Evolutionary conservation across 2,329 filamentous ascomycete genomes (phyloP).

Genomic region (Sphaerulina vaccinii): DNA sequence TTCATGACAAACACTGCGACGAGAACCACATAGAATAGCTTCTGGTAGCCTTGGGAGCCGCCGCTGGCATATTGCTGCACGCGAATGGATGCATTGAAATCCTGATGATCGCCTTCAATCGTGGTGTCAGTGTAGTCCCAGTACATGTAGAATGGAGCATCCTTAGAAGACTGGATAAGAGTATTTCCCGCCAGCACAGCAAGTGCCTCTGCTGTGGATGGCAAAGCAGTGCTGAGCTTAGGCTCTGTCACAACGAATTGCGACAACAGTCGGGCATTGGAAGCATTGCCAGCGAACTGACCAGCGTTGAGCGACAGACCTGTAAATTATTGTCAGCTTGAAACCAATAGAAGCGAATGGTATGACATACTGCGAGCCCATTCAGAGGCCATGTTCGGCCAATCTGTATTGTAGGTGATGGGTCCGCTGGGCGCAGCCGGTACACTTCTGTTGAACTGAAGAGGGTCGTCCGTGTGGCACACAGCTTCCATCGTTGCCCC

Average conservation of each 20-base stretch:
- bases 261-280: slow-evolving; percentile 46
- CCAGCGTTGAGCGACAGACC: slow-evolving; percentile 46
- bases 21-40: slow-evolving; percentile 66
- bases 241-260: slow-evolving; percentile 42
- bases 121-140: slow-evolving; percentile 40
- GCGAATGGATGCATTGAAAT: slow-evolving; percentile 63
- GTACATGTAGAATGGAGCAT: slow-evolving; percentile 58
- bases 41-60: slow-evolving; percentile 60
- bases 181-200: slow-evolving; percentile 69
- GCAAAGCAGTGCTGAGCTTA: slow-evolving; percentile 51
- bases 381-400: slow-evolving; percentile 45
- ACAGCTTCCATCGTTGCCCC: slow-evolving; percentile 61
- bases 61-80: slow-evolving; percentile 71
- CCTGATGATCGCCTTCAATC: slow-evolving; percentile 47
- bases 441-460: slow-evolving; percentile 56
- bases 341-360: not conserved
- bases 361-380: slow-evolving; percentile 41
- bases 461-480: slow-evolving; percentile 59
- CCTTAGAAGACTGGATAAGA: slow-evolving; percentile 58
- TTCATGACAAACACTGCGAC: slow-evolving; percentile 66
- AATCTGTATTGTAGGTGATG: slow-evolving; percentile 39
- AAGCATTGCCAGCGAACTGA: slow-evolving; percentile 44
- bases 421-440: slow-evolving; percentile 57
- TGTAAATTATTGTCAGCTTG: slow-evolving; percentile 1
- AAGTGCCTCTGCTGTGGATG: slow-evolving; percentile 71